phyloP scores from a whole-genome alignment of 805 yeast species.

The Diddensiella santjacobensis region DNA sequence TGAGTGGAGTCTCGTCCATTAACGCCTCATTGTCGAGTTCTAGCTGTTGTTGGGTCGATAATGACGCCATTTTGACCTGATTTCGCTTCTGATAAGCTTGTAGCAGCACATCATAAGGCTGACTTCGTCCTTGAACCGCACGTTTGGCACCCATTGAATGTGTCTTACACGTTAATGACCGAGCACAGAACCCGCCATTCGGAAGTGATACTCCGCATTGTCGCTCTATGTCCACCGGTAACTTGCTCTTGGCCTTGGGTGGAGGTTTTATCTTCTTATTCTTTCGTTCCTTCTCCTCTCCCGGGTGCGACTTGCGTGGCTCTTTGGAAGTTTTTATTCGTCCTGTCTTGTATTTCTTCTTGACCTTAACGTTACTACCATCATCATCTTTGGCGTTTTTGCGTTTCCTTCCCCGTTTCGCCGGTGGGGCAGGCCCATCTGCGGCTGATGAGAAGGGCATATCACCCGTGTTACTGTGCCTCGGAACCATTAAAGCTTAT shows the following conservation, averaged over 20 bases:
- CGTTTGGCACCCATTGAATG: conserved; percentile 94
- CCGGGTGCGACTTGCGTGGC: conserved; percentile 9
- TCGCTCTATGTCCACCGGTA: conserved; percentile 82
- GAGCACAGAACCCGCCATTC: conserved; percentile 82
- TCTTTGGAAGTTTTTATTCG: conserved; percentile 7
- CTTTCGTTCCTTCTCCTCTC: conserved; percentile 25
- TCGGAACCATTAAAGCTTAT: neutral
- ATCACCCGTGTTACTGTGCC: too few species aligned
- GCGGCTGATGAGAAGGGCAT: neutral
- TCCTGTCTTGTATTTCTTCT: conserved; percentile 4
- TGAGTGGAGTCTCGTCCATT: conserved; percentile 41
- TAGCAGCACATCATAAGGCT: conserved; percentile 75
- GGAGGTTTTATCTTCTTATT: conserved; percentile 15
- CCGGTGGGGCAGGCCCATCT: conserved; percentile 1
- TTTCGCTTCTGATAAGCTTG: conserved; percentile 86
- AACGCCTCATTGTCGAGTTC: conserved; percentile 31
- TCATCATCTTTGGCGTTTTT: conserved; percentile 15
- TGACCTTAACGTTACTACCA: neutral
- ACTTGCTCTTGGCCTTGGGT: conserved; percentile 50
- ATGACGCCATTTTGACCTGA: conserved; percentile 72
- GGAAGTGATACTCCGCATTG: conserved; percentile 92
- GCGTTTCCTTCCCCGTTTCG: conserved; percentile 23
- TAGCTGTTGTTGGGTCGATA: conserved; percentile 37
- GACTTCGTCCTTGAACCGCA: conserved; percentile 83
- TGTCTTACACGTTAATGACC: conserved; percentile 86